Percentiles rank a stretch among this genome's conserved stretches.
phyloP scores from a whole-genome alignment of 192 early-diverging fungal species.

The Coemansia sp. region DNA sequence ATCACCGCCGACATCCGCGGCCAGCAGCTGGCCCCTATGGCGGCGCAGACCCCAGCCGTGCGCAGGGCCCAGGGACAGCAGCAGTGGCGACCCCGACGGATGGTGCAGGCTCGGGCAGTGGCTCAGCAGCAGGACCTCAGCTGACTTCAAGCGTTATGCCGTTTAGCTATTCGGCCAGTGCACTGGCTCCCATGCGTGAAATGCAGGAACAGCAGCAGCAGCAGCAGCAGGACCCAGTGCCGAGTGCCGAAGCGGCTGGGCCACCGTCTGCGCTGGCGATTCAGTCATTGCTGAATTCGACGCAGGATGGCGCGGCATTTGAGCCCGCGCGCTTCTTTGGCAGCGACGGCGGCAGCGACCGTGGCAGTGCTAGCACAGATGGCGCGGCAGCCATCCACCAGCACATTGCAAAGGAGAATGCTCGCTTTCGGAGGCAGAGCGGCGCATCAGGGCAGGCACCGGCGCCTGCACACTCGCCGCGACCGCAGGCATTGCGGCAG shows the following conservation, averaged over 20 bases:
- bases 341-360: constrained; percentile 2
- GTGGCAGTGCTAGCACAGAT: constrained; percentile 4
- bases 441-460: constrained; percentile 18
- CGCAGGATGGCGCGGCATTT: not conserved
- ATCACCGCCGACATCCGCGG: constrained; percentile 3
- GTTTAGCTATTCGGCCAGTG: constrained; percentile 9
- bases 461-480: constrained; percentile 1
- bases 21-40: constrained; percentile 7
- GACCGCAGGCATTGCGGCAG: constrained; percentile 4
- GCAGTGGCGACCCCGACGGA: constrained; percentile 1
- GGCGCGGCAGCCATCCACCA: constrained; percentile 29
- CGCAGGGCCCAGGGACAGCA: constrained; percentile 8
- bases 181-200: constrained; percentile 20
- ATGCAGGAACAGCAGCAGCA: constrained; percentile 42
- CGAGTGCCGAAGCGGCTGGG: constrained; percentile 4
- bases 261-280: constrained; percentile 35
- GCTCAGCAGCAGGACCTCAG: constrained; percentile 6
- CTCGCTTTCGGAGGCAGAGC: constrained; percentile 44
- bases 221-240: constrained; percentile 17
- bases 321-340: not conserved
- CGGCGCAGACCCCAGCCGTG: constrained; percentile 2
- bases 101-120: not conserved
- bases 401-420: constrained; percentile 50
- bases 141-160: not conserved
- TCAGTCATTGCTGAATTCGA: constrained; percentile 44